These are phyloP conservation scores for Vitis riparia DNA, from an alignment of 164 flowering plant genomes.

Conservation along the genomic window DNA sequence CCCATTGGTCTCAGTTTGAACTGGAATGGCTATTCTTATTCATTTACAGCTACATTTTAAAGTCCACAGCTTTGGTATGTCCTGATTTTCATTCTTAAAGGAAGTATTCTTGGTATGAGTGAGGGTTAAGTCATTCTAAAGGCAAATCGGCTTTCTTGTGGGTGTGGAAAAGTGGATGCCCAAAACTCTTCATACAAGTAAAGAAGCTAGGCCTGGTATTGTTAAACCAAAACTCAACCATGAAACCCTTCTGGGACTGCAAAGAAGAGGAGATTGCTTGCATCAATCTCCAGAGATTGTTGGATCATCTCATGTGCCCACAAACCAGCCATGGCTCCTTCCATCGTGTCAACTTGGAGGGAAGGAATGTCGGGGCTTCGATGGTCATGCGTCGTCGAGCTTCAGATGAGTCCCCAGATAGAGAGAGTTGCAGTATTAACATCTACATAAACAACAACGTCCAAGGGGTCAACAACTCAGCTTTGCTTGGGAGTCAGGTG, in stretches of 20 bases:
- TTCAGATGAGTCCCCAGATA: slow-evolving; percentile 19
- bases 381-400: slow-evolving; percentile 27
- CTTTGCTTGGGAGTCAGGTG: slow-evolving; percentile 62
- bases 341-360: slow-evolving; percentile 34
- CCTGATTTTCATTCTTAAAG: too few relatives aligned
- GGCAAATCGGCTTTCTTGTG: slow-evolving; percentile 31
- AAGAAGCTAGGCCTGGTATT: slow-evolving; percentile 15
- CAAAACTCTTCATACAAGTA: slow-evolving; percentile 8
- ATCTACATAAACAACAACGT: slow-evolving; percentile 70
- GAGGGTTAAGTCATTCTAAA: slow-evolving; percentile 22
- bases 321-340: slow-evolving; percentile 14
- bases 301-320: slow-evolving; percentile 13
- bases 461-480: slow-evolving; percentile 70
- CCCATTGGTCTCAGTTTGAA: neutral
- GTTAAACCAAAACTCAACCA: neutral
- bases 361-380: slow-evolving; percentile 59
- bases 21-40: neutral
- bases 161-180: slow-evolving; percentile 10
- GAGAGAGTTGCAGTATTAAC: slow-evolving; percentile 47
- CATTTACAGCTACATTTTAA: too few relatives aligned
- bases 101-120: slow-evolving; percentile 3
- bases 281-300: neutral
- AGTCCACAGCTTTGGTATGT: too few relatives aligned
- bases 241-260: neutral
- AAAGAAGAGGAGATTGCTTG: neutral